Evolutionary conservation across 352 stramenopile genomes (phyloP).

Genomic region (Pythium utonaiense): DNA sequence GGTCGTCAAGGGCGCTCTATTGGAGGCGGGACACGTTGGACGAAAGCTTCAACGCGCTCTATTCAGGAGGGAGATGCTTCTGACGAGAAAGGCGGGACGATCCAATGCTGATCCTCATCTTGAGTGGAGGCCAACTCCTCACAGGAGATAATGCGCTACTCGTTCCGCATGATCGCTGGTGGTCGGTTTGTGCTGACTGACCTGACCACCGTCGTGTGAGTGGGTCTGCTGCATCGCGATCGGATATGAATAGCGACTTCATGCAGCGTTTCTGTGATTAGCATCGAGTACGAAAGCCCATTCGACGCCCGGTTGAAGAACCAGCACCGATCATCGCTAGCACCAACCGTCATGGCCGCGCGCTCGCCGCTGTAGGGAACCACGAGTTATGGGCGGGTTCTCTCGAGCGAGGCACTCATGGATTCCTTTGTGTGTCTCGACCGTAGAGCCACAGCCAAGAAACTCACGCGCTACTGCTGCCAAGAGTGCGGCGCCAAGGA

Average conservation of each 20-base stretch:
- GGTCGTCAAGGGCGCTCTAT: background rate
- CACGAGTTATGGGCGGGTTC: too few species aligned
- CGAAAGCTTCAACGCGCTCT: background rate
- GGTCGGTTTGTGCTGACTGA: too few species aligned
- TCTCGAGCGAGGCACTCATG: too few species aligned
- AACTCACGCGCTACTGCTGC: conserved; percentile 59
- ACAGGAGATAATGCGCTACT: too few species aligned
- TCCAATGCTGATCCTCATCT: too few species aligned
- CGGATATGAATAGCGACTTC: background rate
- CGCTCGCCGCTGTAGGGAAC: background rate
- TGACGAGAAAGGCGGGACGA: too few species aligned
- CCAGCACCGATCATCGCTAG: too few species aligned
- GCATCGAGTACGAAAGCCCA: background rate
- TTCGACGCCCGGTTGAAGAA: too few species aligned
- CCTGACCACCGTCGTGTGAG: too few species aligned
- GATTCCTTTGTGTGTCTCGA: too few species aligned
- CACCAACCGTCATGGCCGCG: background rate
- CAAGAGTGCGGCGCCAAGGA: conserved; percentile 53
- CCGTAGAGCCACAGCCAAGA: conserved; percentile 21
- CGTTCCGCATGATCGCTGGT: too few species aligned
- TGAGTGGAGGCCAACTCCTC: too few species aligned
- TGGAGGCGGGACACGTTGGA: background rate
- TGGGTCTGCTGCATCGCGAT: background rate
- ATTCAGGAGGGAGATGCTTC: background rate
- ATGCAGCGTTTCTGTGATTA: background rate